Evolutionary conservation across 805 yeast genomes (phyloP).

Genomic region (Candida suzukii): DNA sequence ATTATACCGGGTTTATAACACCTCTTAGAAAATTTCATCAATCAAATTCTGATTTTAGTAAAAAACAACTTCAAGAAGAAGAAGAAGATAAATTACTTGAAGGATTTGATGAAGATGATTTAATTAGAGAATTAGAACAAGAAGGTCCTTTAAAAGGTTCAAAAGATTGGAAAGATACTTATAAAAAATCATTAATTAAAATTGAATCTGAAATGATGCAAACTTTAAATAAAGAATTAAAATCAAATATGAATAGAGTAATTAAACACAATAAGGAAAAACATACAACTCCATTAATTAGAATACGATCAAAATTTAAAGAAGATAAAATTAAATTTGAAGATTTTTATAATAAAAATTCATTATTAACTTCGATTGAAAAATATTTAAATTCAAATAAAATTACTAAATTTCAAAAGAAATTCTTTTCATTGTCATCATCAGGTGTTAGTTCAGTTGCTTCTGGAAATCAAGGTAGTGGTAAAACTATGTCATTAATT

Average conservation of each 20-base stretch:
- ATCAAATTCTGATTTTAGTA: background rate
- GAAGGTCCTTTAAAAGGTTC: slow-evolving; percentile 8
- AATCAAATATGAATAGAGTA: slow-evolving; percentile 15
- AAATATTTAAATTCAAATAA: slow-evolving; percentile 7
- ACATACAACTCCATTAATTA: slow-evolving; percentile 11
- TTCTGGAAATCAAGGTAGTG: slow-evolving; percentile 24
- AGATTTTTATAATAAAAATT: slow-evolving; percentile 11
- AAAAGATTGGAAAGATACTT: slow-evolving; percentile 13
- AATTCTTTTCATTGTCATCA: slow-evolving; percentile 18
- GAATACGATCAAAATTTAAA: slow-evolving; percentile 15
- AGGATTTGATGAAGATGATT: slow-evolving; percentile 1
- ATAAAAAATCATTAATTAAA: slow-evolving; percentile 10
- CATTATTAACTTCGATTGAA: slow-evolving; percentile 10
- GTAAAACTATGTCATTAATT: slow-evolving; percentile 21
- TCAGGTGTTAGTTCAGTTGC: slow-evolving; percentile 23
- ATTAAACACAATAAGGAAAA: slow-evolving; percentile 17
- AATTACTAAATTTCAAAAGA: slow-evolving; percentile 24
- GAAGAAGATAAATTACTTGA: slow-evolving; percentile 2
- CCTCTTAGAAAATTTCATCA: background rate
- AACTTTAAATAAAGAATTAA: slow-evolving; percentile 15
- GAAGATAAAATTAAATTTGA: slow-evolving; percentile 9
- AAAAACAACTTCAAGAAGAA: background rate
- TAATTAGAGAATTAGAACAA: slow-evolving; percentile 5
- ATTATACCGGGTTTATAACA: no score
- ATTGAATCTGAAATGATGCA: slow-evolving; percentile 11